Percentiles rank a stretch among this genome's conserved stretches.
phyloP scores from a whole-genome alignment of 768 basidiomycete genomes.

The Russula griseocarnosa region DNA sequence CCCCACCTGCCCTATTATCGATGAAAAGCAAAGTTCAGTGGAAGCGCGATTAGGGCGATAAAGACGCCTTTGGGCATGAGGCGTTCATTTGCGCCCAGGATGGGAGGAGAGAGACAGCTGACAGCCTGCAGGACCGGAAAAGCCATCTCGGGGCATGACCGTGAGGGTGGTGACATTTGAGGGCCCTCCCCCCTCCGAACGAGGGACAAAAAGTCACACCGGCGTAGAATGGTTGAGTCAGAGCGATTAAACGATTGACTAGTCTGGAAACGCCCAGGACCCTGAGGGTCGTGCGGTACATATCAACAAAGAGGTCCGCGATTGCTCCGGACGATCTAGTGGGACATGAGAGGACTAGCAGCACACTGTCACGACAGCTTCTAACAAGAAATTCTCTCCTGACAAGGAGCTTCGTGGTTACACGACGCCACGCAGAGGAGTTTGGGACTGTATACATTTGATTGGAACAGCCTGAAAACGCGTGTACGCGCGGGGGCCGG shows the following conservation, averaged over 20 bases:
- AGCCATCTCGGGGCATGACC: conserved; percentile 25
- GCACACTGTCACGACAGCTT: conserved; percentile 25
- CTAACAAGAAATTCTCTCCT: conserved; percentile 25
- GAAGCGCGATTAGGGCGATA: conserved; percentile 30
- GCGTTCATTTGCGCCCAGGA: conserved; percentile 30
- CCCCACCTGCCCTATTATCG: conserved; percentile 29
- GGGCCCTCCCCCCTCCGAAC: conserved; percentile 17
- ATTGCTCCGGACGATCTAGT: conserved; percentile 27
- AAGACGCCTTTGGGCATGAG: conserved; percentile 27
- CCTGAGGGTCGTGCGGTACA: conserved; percentile 16
- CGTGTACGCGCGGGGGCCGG: conserved; percentile 16
- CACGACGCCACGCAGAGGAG: conserved; percentile 24
- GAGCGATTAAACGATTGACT: conserved; percentile 10
- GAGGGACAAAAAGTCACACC: conserved; percentile 13
- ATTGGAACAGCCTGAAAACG: conserved; percentile 23
- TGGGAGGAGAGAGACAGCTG: conserved; percentile 28
- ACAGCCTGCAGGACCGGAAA: conserved; percentile 26
- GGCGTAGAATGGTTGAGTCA: conserved; percentile 15
- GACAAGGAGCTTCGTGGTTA: conserved; percentile 26
- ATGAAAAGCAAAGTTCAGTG: conserved; percentile 25
- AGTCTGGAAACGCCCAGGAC: conserved; percentile 21
- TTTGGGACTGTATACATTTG: conserved; percentile 10
- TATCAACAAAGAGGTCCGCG: conserved; percentile 21
- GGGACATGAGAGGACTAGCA: conserved; percentile 12
- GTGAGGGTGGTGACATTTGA: conserved; percentile 27